These are phyloP conservation scores for Penicillium sp. DNA, from an alignment of 2,329 filamentous ascomycete species.

Conservation along the genomic window DNA sequence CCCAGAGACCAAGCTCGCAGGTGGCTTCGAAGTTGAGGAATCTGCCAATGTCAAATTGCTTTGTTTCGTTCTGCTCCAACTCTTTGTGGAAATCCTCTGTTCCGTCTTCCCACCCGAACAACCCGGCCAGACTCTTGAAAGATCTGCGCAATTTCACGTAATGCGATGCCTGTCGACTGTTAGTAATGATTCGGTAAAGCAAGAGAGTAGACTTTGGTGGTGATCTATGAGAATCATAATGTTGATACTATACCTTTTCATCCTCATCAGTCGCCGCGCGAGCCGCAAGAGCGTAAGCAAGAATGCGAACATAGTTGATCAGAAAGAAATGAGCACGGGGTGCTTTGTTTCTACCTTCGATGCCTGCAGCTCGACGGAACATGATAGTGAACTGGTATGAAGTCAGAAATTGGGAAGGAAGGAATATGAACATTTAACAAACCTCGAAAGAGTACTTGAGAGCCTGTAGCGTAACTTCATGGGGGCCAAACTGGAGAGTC, in stretches of 20 bases:
- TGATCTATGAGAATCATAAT: not conserved
- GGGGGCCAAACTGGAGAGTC: not conserved
- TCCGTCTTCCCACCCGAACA: conserved; percentile 3
- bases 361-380: conserved; percentile 1
- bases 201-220: not conserved
- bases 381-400: not conserved
- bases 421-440: not conserved
- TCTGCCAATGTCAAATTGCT: not conserved
- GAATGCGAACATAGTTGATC: not conserved
- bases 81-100: not conserved
- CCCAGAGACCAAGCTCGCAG: not conserved
- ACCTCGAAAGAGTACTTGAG: conserved; percentile 2
- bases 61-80: not conserved
- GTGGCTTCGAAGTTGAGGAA: conserved; percentile 6
- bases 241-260: not conserved
- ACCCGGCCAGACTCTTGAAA: not conserved
- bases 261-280: not conserved
- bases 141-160: not conserved
- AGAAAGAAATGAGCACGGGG: conserved; percentile 1
- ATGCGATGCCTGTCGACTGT: not conserved
- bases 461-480: not conserved
- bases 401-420: not conserved
- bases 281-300: not conserved
- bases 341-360: not conserved
- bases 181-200: not conserved